Evolutionary conservation across 2,329 filamentous ascomycete genomes (phyloP).

Genomic region (Cladosporium oxysporum): DNA sequence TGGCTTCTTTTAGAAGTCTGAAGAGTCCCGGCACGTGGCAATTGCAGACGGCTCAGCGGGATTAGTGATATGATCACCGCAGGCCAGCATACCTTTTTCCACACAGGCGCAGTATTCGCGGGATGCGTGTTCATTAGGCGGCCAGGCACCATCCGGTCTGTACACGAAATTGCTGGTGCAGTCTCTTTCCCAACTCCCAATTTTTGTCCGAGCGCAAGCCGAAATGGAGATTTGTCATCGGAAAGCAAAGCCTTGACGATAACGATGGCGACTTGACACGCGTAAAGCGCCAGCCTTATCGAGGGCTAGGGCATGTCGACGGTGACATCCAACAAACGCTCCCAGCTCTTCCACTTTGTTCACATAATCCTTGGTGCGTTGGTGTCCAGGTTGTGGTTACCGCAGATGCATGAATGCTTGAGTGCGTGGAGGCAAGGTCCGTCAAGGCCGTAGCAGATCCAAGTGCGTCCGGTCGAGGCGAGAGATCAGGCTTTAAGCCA

Average conservation of each 20-base stretch:
- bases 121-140: not conserved
- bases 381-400: not conserved
- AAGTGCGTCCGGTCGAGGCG: not conserved
- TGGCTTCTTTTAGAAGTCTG: not conserved
- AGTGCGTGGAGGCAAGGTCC: not conserved
- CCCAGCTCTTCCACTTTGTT: not conserved
- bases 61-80: not conserved
- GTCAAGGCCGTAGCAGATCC: not conserved
- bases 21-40: not conserved
- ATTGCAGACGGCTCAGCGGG: not conserved
- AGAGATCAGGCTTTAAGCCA: not conserved
- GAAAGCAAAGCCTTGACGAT: not conserved
- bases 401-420: not conserved
- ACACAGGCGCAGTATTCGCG: not conserved
- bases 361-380: not conserved
- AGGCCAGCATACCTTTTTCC: not conserved
- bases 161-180: not conserved
- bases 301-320: not conserved
- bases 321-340: not conserved
- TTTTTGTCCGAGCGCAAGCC: not conserved
- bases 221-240: slow-evolving; percentile 8
- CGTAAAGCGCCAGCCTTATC: not conserved
- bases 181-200: not conserved
- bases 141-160: not conserved
- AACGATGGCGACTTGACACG: not conserved